Base-by-base conservation (phyloP, 73 alveolate species). In the Effrenium voratum region DNA sequence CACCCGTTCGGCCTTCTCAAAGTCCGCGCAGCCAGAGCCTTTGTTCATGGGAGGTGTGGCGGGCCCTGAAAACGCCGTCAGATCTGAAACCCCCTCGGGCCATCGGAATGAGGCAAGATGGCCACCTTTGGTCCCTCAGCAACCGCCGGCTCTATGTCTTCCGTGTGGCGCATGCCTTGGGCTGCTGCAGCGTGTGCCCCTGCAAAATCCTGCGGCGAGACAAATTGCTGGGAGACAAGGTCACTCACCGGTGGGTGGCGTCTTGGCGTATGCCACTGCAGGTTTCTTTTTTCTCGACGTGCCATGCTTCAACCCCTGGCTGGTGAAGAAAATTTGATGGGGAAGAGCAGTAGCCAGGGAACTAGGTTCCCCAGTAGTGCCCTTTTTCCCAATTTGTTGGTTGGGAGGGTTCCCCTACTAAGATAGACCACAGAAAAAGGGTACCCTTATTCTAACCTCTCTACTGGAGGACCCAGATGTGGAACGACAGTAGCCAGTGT, bases 121-220 rank as follows among this genome's bases (percentile, higher is more conserved):
- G 95, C 50, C 41, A 32, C 49, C 85, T 87, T 49, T 87, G 95
- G 95, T 87, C 95, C 38, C 68, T 87, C 50, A 87, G 73, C 95
- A 87, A 87, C 72, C 66, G 95, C 30, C 95, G 95, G 45, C 95
- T 87, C 70, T 87, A 87, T n/a, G 95, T 87, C 19, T 87, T 87
- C 28, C 95, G 95, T 12, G 95, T 66, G 68, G 95, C 95, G 13
- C 95, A 87, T 45, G 95, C 95, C 8, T 49, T 87, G n/a, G 95
- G 95, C 34, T 43, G 85, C 50, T 86, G 47, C 41, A 52, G 49
- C 49, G 44, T 41, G 49, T 44, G 94, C 94, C 77, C 93, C 24
- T 55, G 91, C 70, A 45, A 80, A 66, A 80, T 84, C 57, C 5
- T 36, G 55, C 60, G 63, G 32, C 32, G 46, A 60, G 94, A 60